Base-by-base conservation (phyloP, 2,329 filamentous ascomycete species). In the Penicillium sp. region DNA sequence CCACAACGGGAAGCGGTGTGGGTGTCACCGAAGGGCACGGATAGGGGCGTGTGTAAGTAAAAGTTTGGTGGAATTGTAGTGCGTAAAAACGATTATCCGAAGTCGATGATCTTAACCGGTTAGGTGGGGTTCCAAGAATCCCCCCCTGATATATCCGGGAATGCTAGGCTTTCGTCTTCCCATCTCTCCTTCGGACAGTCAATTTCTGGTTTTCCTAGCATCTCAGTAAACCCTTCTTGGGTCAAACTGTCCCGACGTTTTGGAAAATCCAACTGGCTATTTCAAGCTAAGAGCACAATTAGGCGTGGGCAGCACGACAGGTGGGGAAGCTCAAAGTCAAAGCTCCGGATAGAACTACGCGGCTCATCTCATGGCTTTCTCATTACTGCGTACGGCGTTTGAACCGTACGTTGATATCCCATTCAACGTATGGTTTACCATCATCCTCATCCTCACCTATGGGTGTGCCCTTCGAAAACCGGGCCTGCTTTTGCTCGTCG, bases 41-140 rank as follows among this genome's bases (percentile, higher is more conserved):
- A 2, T 34, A 75, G 50, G 10, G 69, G 74, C 26, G 67, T 74
- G 33, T 71, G 58, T 8, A n/a, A n/a, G n/a, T n/a, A n/a, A 75
- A 60, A 3, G 52, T 61, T 32, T 57, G 13, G 46, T 17, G 70
- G 68, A 13, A 27, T 6, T 2, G 61, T 48, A n/a, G 56, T n/a
- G 12, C 7, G 39, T 8, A 52, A 51, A 49, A 75, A 75, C 32
- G 71, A 72, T 58, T 74, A 62, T 1, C 72, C 70, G 51, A 74
- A 75, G 51, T 76, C 70, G 10, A 74, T 54, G n/a, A 72, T 64
- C 30, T 71, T 71, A 52, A 68, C 55, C 0, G 33, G 7, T 17
- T 56, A 37, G 2, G 54, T 20, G n/a, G 36, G 48, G 17, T 43
- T 49, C 58, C 52, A 59, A 52, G 43, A 58, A 42, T 23, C 34